Evolutionary conservation across 2,329 filamentous ascomycete species (phyloP).

Genomic region (Raffaelea arxii): DNA sequence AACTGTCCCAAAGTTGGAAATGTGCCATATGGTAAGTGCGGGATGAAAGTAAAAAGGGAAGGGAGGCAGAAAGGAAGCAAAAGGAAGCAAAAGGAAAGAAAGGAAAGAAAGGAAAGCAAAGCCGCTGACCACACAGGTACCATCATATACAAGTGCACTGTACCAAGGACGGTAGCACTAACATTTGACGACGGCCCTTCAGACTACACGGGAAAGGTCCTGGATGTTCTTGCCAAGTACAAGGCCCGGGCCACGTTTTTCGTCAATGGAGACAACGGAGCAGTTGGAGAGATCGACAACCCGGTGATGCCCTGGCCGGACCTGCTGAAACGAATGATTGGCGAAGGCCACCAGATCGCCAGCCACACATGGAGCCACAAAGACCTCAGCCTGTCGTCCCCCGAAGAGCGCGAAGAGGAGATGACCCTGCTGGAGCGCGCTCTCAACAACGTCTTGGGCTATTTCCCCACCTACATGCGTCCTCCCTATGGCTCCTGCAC

Average conservation of each 20-base stretch:
- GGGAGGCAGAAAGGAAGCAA: too few species aligned
- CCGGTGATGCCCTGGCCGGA: conserved; percentile 30
- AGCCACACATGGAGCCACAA: conserved; percentile 38
- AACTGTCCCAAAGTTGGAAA: conserved; percentile 26
- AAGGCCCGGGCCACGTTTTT: conserved; percentile 59
- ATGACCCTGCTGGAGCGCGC: conserved; percentile 36
- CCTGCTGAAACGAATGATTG: conserved; percentile 33
- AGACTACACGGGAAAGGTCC: conserved; percentile 47
- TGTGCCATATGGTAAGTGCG: neutral
- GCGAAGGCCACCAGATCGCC: conserved; percentile 35
- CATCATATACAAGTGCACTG: conserved; percentile 40
- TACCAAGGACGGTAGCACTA: conserved; percentile 51
- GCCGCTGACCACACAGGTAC: neutral
- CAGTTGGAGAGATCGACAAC: conserved; percentile 45
- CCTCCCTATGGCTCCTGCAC: conserved; percentile 28
- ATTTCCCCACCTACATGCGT: conserved; percentile 37
- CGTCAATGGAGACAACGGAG: conserved; percentile 46
- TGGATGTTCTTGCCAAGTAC: conserved; percentile 48
- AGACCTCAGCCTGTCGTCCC: conserved; percentile 25
- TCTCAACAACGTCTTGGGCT: conserved; percentile 29
- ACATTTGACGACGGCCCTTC: conserved; percentile 61
- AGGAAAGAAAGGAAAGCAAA: too few species aligned
- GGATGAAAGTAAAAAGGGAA: too few species aligned
- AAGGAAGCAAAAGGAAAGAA: too few species aligned
- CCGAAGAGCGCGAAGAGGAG: conserved; percentile 23